Base-by-base conservation (phyloP, 148 eudicot genomes). In the Rhododendron kiyosumense region DNA sequence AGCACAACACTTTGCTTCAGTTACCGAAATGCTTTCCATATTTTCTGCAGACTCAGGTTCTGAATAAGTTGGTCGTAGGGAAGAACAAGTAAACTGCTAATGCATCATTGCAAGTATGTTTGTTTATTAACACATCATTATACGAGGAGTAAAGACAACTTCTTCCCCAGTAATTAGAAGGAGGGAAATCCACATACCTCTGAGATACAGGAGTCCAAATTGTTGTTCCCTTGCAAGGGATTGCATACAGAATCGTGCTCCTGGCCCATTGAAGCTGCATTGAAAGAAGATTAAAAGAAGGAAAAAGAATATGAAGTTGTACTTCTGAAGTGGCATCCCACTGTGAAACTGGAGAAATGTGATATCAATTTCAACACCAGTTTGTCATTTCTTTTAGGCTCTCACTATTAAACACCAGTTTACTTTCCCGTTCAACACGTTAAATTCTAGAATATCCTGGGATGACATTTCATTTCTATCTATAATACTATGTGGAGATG, bases 31-130 rank as follows among this genome's bases (percentile, higher is more conserved):
- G 78, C 85, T 85, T 76, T 79, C 83, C 78, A 76, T 83, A 88
- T 88, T 84, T 49, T 84, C 78, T 26, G 86, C 74, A 84, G 88
- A 84, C 81, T 89, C 89, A 78, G 88, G 90, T 81, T 79, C 89
- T 9, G 81, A 88, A 46, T 77, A 82, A 84, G 84, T 75, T 71
- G 87, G 84, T 63, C 71, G 86, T 49, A 87, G 87, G 38, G 91
- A 85, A 65, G 90, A 88, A 79, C 86, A 88, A 88, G 87, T 84
- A 79, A 85, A 87, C 90, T 91, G 76, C 78, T 81, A 51, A 63
- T 69, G 48, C 13, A 71, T 43, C 30, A 77, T 26, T 28, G 74
- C 71, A 54, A 34, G 6, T 32, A 7, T 34, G 45, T 74, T 69
- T 84, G 9, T 45, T 26, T 38, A 18, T 17, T 30, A 34, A 7